Percentiles rank a stretch among this genome's conserved stretches.
phyloP scores from a whole-genome alignment of 306 rosid species.

The Amphicarpaea edgeworthii region DNA sequence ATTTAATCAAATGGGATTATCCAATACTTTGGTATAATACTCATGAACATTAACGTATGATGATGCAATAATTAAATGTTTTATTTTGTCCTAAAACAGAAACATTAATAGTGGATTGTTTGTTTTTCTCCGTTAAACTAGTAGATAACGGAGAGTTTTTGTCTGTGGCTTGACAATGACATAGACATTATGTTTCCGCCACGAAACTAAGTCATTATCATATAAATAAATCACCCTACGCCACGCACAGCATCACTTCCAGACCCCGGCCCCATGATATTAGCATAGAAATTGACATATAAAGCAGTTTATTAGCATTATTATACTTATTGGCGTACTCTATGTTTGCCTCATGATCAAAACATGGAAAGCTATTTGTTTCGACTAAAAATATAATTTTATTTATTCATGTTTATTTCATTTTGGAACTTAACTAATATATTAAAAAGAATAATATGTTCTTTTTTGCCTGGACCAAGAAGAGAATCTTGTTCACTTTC shows the following conservation, averaged over 20 bases:
- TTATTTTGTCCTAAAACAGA: background rate
- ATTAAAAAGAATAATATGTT: background rate
- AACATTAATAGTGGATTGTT: background rate
- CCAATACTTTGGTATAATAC: no score
- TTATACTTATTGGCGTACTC: background rate
- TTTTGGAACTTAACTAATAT: background rate
- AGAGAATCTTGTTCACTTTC: background rate
- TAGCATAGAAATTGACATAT: conserved; percentile 15
- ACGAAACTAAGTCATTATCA: conserved; percentile 23
- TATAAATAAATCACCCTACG: conserved; percentile 31
- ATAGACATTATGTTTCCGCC: background rate
- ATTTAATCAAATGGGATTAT: no score
- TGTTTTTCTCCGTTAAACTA: conserved; percentile 5
- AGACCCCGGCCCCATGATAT: background rate
- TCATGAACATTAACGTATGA: no score
- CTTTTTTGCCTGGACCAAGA: background rate
- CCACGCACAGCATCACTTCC: conserved; percentile 26
- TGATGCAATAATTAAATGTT: background rate
- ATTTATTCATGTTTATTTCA: background rate
- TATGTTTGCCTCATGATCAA: conserved; percentile 1
- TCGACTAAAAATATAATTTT: background rate
- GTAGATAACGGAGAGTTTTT: background rate
- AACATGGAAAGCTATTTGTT: conserved; percentile 1
- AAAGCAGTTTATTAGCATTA: background rate
- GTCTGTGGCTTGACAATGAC: conserved; percentile 35